Percentiles rank a stretch among this genome's conserved stretches.
phyloP scores from a whole-genome alignment of 192 early-diverging fungal species.

The Paraglomus occultum region DNA sequence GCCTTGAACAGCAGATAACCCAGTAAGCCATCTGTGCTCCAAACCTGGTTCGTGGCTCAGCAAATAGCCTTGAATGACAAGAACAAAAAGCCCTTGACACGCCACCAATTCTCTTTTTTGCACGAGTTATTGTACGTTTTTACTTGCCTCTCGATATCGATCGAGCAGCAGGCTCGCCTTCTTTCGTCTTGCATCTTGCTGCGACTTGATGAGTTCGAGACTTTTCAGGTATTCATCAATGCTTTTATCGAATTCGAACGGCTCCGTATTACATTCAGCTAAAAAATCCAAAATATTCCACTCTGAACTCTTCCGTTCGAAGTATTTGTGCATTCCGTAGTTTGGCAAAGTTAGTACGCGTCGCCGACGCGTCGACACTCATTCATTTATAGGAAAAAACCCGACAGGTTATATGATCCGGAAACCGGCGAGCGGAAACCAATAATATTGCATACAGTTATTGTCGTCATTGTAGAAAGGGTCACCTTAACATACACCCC shows the following conservation, averaged over 20 bases:
- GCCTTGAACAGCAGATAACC: constrained; percentile 17
- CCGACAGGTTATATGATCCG: too few relatives aligned
- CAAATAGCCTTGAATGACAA: constrained; percentile 25
- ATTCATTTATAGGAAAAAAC: too few relatives aligned
- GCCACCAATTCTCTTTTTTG: constrained; percentile 5
- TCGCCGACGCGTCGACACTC: too few relatives aligned
- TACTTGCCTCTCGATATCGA: constrained; percentile 19
- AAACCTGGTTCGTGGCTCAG: constrained; percentile 22
- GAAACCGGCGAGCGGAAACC: too few relatives aligned
- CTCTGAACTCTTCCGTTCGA: constrained; percentile 7
- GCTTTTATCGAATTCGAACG: constrained; percentile 17
- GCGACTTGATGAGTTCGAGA: constrained; percentile 14
- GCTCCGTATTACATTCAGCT: constrained; percentile 14
- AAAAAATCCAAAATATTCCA: constrained; percentile 21
- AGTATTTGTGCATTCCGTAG: constrained; percentile 25
- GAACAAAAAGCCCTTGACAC: constrained; percentile 18
- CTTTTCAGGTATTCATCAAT: constrained; percentile 27
- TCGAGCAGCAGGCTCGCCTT: constrained; percentile 26
- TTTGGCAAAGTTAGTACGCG: too few relatives aligned
- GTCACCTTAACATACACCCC: too few relatives aligned
- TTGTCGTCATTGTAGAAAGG: too few relatives aligned
- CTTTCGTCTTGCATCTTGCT: constrained; percentile 28
- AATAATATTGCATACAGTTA: too few relatives aligned
- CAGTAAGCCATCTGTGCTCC: constrained; percentile 11
- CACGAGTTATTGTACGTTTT: too few relatives aligned